These are phyloP conservation scores for Amesomyces nigricolor DNA, from an alignment of 2,329 filamentous ascomycete species.

Conservation along the genomic window DNA sequence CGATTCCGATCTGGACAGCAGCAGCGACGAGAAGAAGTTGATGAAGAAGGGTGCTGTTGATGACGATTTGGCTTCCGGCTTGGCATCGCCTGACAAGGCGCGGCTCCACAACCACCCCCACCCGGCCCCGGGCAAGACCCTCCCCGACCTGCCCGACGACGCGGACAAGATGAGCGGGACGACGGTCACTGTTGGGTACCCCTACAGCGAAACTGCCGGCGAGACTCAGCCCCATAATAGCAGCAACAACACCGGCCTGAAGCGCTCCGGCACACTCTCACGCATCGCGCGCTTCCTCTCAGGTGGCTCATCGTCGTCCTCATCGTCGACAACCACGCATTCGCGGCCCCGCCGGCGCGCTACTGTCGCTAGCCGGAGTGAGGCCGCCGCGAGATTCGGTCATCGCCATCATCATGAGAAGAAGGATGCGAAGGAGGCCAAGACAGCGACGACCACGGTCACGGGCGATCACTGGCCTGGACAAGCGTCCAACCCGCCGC, in stretches of 20 bases:
- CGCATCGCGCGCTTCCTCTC: conserved; percentile 8
- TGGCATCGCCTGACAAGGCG: neutral
- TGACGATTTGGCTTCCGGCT: neutral
- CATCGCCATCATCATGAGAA: no score
- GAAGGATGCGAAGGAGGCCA: neutral
- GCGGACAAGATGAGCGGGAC: neutral
- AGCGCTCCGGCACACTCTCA: conserved; percentile 7
- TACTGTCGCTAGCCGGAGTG: neutral
- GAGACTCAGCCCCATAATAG: neutral
- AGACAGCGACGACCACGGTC: neutral
- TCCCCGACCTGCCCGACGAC: neutral
- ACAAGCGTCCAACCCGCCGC: neutral
- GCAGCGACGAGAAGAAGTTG: neutral
- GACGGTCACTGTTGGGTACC: neutral
- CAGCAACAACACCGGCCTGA: neutral
- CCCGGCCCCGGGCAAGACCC: neutral
- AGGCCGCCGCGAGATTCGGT: no score
- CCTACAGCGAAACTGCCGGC: neutral
- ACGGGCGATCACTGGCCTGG: neutral
- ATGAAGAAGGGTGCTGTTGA: no score
- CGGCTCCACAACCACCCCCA: neutral
- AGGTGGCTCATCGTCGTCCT: neutral
- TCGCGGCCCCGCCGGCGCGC: neutral
- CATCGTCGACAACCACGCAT: neutral
- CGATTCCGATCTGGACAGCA: neutral